Conservation (phyloP, 1,139 yeast species). For the Scheffersomyces stambukii region DNA sequence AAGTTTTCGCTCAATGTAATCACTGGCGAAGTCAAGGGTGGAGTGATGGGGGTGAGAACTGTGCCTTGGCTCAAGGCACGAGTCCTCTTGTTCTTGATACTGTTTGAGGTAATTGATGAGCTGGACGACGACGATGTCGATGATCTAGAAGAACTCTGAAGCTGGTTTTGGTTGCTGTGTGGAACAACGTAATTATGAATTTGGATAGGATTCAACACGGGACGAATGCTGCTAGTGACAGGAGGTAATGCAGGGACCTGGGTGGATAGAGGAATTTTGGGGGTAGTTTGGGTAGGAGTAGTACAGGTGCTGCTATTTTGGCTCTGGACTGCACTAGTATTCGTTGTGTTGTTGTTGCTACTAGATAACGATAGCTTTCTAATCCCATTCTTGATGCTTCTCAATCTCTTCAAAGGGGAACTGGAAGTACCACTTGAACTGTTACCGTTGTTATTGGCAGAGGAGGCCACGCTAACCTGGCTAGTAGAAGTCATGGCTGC, state of each 20-base stretch:
- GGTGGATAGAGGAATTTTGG: conserved; percentile 7
- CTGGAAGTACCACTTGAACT: conserved; percentile 4
- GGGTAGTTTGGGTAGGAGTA: conserved; percentile 13
- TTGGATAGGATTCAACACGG: conserved; percentile 9
- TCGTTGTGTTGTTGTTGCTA: conserved; percentile 4
- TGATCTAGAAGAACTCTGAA: conserved; percentile 5
- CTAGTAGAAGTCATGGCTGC: background rate
- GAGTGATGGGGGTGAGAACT: conserved; percentile 20
- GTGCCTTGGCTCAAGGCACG: conserved; percentile 12
- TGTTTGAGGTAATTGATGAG: conserved; percentile 8
- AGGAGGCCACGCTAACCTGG: background rate
- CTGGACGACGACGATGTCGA: conserved; percentile 7
- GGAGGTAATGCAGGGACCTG: conserved; percentile 2
- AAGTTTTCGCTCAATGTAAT: conserved; percentile 40
- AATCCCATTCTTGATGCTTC: conserved; percentile 36
- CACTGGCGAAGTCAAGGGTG: conserved; percentile 36
- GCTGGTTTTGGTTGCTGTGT: conserved; percentile 6
- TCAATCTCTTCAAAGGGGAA: conserved; percentile 20
- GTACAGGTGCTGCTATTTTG: conserved; percentile 5
- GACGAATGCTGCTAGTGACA: no score
- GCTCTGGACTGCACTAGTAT: conserved; percentile 9
- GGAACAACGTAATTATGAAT: conserved; percentile 3
- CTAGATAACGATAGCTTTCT: conserved; percentile 26
- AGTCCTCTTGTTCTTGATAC: conserved; percentile 8
- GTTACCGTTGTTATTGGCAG: conserved; percentile 5